phyloP scores from a whole-genome alignment of 306 rosid genomes.

The Hippophae rhamnoides region DNA sequence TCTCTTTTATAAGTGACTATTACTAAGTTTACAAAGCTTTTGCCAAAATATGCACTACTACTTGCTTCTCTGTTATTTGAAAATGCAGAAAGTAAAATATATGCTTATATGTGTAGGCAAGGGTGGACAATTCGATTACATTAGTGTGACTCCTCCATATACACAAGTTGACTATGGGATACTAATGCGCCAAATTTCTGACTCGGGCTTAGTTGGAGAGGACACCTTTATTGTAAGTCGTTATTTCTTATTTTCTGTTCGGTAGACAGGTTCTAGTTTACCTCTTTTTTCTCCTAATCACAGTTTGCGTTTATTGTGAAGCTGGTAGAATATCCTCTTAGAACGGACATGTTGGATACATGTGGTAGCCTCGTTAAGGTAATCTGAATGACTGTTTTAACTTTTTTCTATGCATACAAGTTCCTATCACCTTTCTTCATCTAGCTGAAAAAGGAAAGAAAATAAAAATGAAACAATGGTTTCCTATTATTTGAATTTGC shows the following conservation, averaged over 20 bases:
- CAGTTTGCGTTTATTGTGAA: conserved; percentile 20
- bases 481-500: no score
- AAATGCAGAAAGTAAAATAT: neutral
- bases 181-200: conserved; percentile 67
- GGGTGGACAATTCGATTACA: conserved; percentile 64
- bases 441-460: neutral
- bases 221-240: conserved; percentile 67
- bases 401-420: no score
- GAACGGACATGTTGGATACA: conserved; percentile 76
- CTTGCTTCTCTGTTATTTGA: neutral
- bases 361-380: conserved; percentile 83
- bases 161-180: conserved; percentile 69
- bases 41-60: neutral
- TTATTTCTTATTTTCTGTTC: conserved; percentile 14
- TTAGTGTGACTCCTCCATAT: conserved; percentile 93
- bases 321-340: conserved; percentile 84
- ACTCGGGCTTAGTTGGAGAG: conserved; percentile 61
- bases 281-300: conserved; percentile 8
- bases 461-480: no score
- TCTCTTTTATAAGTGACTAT: no score
- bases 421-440: neutral
- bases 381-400: conserved; percentile 17
- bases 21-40: neutral
- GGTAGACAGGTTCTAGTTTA: conserved; percentile 8
- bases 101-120: conserved; percentile 37